Base-by-base conservation (phyloP, 1,139 yeast genomes). In the Candida smagusa region DNA sequence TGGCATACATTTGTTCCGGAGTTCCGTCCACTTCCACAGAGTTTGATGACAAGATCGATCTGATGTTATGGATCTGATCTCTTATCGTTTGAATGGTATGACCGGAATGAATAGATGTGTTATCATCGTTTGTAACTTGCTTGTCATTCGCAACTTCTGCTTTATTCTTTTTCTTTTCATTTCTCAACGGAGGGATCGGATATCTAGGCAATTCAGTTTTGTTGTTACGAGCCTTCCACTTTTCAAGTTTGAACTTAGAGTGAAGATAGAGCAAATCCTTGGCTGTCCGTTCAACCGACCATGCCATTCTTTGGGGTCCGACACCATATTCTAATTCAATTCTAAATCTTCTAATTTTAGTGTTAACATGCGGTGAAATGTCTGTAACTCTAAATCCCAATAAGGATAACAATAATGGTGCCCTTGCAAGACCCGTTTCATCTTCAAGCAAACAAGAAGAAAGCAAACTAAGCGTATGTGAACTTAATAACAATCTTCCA, bases 261-360 rank as follows among this genome's bases (percentile, higher is more conserved):
- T 88, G 95, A 40, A 92, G 68, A 31, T 72, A 72, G 26, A 76
- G 63, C 34, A 94, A 68, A 47, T 89, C 96, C 50, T 79, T 79
- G 35, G 83, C 78, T 16, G 80, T 84, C 49, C 84, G 84, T 29
- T 79, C 72, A 6, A 94, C 77, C 1, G 82, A 68, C 98, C 99
- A 94, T 46, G 78, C 76, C 51, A 89, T 68, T 41, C 92, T 66
- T 39, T 84, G 79, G 4, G 80, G 78, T 1, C 96, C 96, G 12
- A 89, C 80, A 2, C 97, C 98, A 54, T 92, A 92, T 53, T 89
- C 96, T 39, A 92, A 65, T 40, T 84, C 86, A 13, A 92, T 65
- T 43, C 75, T 71, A 49, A 76, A 88, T 37, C 68, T 76, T 41
- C 83, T 64, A 42, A 76, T 76, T 44, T 70, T 75, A 3, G 75